Percentiles rank a stretch among this genome's conserved stretches.
Evolutionary conservation across 2,329 filamentous ascomycete genomes (phyloP).

Genomic region (Atkinsonella texensis): DNA sequence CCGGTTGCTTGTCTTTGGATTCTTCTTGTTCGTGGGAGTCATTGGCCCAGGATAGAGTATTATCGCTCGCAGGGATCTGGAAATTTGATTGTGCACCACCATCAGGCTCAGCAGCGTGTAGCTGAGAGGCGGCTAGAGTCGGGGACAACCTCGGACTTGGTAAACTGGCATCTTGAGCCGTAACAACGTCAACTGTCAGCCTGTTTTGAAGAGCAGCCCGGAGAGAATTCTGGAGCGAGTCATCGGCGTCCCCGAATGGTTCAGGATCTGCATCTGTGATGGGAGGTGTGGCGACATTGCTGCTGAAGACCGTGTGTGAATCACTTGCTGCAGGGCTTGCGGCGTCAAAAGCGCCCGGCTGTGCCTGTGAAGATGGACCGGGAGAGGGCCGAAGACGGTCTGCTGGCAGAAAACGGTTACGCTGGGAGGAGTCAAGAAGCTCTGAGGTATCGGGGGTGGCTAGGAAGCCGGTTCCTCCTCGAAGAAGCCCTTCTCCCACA

Average conservation of each 20-base stretch:
- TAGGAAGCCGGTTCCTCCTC: slow-evolving; percentile 24
- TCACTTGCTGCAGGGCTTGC: slow-evolving; percentile 43
- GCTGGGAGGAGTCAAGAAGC: slow-evolving; percentile 20
- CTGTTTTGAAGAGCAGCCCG: slow-evolving; percentile 35
- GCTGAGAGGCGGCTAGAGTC: slow-evolving; percentile 61
- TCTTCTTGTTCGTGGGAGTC: slow-evolving; percentile 28
- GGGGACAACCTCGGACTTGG: slow-evolving; percentile 92
- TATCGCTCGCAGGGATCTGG: slow-evolving; percentile 19
- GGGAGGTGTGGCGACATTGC: slow-evolving; percentile 60
- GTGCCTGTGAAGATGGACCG: slow-evolving; percentile 26
- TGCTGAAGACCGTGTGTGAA: slow-evolving; percentile 47
- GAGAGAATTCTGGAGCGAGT: slow-evolving; percentile 34
- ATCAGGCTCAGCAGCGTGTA: slow-evolving; percentile 33
- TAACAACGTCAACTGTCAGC: slow-evolving; percentile 53
- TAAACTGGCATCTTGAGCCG: slow-evolving; percentile 78
- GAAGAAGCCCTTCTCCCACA: slow-evolving; percentile 12
- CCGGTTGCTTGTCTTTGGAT: slow-evolving; percentile 11
- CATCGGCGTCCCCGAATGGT: slow-evolving; percentile 40
- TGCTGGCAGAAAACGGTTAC: slow-evolving; percentile 28
- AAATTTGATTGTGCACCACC: slow-evolving; percentile 25
- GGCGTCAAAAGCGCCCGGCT: slow-evolving; percentile 28
- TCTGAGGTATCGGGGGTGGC: slow-evolving; percentile 50
- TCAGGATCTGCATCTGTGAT: slow-evolving; percentile 62
- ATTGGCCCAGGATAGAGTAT: slow-evolving; percentile 21
- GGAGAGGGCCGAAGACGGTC: slow-evolving; percentile 32